These are phyloP conservation scores for Phytophthora foliorum DNA, from an alignment of 352 stramenopile genomes.

Conservation along the genomic window DNA sequence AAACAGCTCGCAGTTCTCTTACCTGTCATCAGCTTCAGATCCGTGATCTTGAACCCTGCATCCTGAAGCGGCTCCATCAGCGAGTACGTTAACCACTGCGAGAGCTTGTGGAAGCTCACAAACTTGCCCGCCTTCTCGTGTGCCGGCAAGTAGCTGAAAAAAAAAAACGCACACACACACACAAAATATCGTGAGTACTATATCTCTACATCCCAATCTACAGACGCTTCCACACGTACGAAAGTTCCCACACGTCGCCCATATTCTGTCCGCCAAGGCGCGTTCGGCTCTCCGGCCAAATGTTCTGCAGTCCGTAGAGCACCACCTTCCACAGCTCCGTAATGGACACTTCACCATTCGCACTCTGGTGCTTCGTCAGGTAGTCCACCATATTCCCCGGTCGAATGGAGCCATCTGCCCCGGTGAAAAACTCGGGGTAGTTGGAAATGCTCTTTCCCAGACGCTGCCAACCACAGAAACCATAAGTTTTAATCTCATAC, in stretches of 20 bases:
- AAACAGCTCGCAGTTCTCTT: not conserved
- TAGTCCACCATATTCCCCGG: conserved; percentile 88
- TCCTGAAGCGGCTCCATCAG: conserved; percentile 89
- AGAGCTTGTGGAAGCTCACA: conserved; percentile 92
- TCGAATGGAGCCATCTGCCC: conserved; percentile 51
- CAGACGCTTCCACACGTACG: conserved; percentile 39
- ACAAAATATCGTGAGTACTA: not conserved
- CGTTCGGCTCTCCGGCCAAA: conserved; percentile 87
- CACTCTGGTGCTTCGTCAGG: conserved; percentile 63
- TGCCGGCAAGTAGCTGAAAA: conserved; percentile 55
- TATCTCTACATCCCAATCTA: not conserved
- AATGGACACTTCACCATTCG: conserved; percentile 69
- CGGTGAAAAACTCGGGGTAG: conserved; percentile 80
- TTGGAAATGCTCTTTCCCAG: conserved; percentile 76
- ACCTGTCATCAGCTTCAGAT: conserved; percentile 77
- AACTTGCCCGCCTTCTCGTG: conserved; percentile 63
- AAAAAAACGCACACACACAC: no score
- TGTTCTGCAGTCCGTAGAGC: conserved; percentile 84
- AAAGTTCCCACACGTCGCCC: conserved; percentile 88
- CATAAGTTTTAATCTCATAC: conserved; percentile 3
- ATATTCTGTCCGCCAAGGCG: conserved; percentile 79
- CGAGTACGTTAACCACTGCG: conserved; percentile 91
- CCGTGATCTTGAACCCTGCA: conserved; percentile 82
- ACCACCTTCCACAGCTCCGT: conserved; percentile 82
- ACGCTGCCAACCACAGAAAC: conserved; percentile 37